These are phyloP conservation scores for Exutisphaerella laricina DNA, from an alignment of 2,329 filamentous ascomycete genomes.

Conservation along the genomic window DNA sequence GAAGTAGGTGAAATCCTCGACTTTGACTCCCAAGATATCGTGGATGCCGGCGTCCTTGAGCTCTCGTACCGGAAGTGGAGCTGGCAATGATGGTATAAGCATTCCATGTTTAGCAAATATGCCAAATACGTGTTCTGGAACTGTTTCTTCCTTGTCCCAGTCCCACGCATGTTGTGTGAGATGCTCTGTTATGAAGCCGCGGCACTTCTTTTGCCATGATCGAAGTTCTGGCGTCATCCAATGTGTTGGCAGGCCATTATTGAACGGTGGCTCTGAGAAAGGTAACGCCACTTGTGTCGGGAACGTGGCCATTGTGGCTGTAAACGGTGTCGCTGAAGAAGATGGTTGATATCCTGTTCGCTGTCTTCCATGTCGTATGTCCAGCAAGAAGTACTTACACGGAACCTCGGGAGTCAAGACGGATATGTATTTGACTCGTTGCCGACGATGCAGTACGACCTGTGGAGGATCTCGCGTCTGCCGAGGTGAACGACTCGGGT, in stretches of 20 bases:
- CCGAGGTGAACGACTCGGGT: not conserved
- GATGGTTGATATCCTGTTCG: not conserved
- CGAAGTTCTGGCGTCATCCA: constrained; percentile 64
- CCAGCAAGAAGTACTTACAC: too few relatives aligned
- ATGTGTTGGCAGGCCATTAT: constrained; percentile 63
- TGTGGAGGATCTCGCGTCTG: not conserved
- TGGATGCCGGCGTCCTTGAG: constrained; percentile 60
- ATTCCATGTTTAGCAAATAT: constrained; percentile 62
- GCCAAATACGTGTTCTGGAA: constrained; percentile 59
- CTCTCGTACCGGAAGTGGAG: constrained; percentile 63
- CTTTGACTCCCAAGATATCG: constrained; percentile 60
- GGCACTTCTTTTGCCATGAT: constrained; percentile 62
- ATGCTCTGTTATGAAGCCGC: constrained; percentile 60
- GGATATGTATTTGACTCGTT: not conserved
- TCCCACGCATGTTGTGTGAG: constrained; percentile 59
- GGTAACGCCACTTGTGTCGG: constrained; percentile 44
- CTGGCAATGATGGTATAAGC: constrained; percentile 63
- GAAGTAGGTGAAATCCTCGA: constrained; percentile 69
- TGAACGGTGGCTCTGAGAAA: constrained; percentile 68
- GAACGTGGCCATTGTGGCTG: constrained; percentile 7
- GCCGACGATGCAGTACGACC: not conserved
- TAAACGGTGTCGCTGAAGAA: not conserved
- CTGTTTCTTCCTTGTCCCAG: constrained; percentile 61
- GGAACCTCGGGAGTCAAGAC: too few relatives aligned
- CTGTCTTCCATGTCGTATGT: not conserved